Evolutionary conservation across 1,139 yeast species (phyloP), one percentile per base, ranked within the genome.

Genomic region (Taphrina communis): DNA sequence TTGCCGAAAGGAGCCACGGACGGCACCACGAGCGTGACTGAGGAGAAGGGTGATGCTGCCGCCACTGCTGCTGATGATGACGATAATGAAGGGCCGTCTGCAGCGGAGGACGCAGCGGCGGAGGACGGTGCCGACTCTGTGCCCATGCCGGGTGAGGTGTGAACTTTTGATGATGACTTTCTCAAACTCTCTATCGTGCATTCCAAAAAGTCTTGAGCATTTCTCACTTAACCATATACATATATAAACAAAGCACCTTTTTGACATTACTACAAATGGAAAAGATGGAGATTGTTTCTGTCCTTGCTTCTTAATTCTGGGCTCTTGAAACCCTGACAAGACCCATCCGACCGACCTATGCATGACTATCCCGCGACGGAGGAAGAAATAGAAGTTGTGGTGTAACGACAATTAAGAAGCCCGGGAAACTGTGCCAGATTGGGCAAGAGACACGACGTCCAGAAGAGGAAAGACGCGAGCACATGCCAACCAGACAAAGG

Each of bases 1-100:
- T 31, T 65, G 41, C 68, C 68, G 12, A 65, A 58, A 52, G 63
- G 63, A 12, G 59, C 63, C 11, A 57, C 68, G 31, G 61, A 46
- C 39, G 68, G 63, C 52, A 39, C 61, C 8, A 58, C 56, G 55
- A 25, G 62, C 38, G 63, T 41, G 42, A 31, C 52, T 8, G 52
- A 57, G 41, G 63, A 25, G 19, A 48, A 31, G 35, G n/a, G 46
- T 12, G 58, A 39, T 5, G 57, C 21, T 39, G 31, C 31, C 31
- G 31, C 31, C 31, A 25, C 31, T 25, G 31, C 31, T 25, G 31
- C 31, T 25, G 4, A 25, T 25, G 31, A 25, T 25, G 42, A 59
- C 6, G 63, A 57, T 19, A 41, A 35, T 35, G 62, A 56, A n/a
- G 62, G 35, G 41, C 19, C 62, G n/a, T 21, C 42, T 42, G 46